Evolutionary conservation across 2,329 filamentous ascomycete genomes (phyloP).

Genomic region (Amesomyces nigricolor): DNA sequence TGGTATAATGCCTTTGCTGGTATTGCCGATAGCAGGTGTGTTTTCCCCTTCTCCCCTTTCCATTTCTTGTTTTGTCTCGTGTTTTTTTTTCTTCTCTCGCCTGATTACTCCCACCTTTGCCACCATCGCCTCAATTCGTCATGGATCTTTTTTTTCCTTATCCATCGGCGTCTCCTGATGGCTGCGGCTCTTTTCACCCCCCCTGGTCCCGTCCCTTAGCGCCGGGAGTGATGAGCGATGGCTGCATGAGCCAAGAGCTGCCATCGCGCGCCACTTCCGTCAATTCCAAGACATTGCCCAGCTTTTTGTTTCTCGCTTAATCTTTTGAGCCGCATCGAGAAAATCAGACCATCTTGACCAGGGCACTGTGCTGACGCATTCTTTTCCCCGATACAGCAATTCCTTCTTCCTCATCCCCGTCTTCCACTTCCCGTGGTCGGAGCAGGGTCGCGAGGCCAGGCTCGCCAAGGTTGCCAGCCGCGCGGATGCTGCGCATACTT

Average conservation of each 20-base stretch:
- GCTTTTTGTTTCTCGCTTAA: not conserved
- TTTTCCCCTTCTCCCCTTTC: slow-evolving; percentile 18
- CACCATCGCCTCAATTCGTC: slow-evolving; percentile 1
- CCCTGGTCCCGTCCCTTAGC: not conserved
- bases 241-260: slow-evolving; percentile 22
- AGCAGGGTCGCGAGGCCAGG: slow-evolving; percentile 57
- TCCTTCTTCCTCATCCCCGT: slow-evolving; percentile 90
- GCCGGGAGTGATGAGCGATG: not conserved
- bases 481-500: slow-evolving; percentile 4
- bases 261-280: slow-evolving; percentile 22
- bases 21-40: slow-evolving; percentile 65
- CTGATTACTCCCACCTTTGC: not conserved
- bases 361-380: slow-evolving; percentile 31
- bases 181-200: not conserved
- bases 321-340: not conserved
- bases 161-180: no score
- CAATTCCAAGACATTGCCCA: slow-evolving; percentile 10
- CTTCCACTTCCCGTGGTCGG: slow-evolving; percentile 91
- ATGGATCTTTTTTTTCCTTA: not conserved
- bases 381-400: slow-evolving; percentile 50
- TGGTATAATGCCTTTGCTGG: slow-evolving; percentile 86
- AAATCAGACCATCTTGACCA: not conserved
- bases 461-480: slow-evolving; percentile 17
- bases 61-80: no score
- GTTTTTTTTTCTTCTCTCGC: slow-evolving; percentile 7